Evolutionary conservation across 225 moss, liverwort and hornwort genomes (phyloP), one percentile per base, ranked within the genome.

Genomic region (Physcomitrellopsis africana): DNA sequence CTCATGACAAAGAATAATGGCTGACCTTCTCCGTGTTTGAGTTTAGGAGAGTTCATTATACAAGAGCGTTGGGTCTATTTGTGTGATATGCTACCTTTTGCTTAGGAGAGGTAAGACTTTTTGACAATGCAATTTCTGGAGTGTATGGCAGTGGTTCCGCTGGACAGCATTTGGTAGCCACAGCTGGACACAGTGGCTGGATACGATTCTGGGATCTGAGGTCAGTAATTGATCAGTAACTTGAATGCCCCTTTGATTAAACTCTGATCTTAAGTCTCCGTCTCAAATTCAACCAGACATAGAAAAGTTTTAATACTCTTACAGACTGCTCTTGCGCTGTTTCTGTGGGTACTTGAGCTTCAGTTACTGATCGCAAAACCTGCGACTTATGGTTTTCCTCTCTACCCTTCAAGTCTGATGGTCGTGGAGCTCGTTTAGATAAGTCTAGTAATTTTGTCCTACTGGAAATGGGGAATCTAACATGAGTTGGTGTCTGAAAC

Each of bases 171-270:
- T 63, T 99, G 75, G 85, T 99, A 77, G 92, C 94, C 37, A 99
- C 99, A 67, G 92, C 92, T 83, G 95, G 99, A 29, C 99, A 99
- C 65, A 93, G 95, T 73, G 99, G 99, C 43, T 93, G 86, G 86
- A 86, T 99, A 63, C 91, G 92, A 68, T 92, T 95, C 74, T 99
- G 99, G 99, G 92, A 99, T 79, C 77, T 95, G 20, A 84, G 92
- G 93, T 93, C 54, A 60, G 90, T 78, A 60, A 72, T 11, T 75
- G 23, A 75, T 58, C 43, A 41, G 44, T 45, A 14, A 68, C 37
- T 14, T 51, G 29, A 73, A 73, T 41, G 48, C 27, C 51, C 42
- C 54, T 56, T 69, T 66, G 20, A 18, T 69, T 66, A 11, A 46
- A 20, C 72, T 73, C 55, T 19, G 13, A 22, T 51, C 52, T 61